A percentile compares a stretch with the other conserved stretches of the same genome.
These are phyloP conservation scores for Kodamaea sagamina DNA, from an alignment of 805 yeast species.

Conservation along the genomic window DNA sequence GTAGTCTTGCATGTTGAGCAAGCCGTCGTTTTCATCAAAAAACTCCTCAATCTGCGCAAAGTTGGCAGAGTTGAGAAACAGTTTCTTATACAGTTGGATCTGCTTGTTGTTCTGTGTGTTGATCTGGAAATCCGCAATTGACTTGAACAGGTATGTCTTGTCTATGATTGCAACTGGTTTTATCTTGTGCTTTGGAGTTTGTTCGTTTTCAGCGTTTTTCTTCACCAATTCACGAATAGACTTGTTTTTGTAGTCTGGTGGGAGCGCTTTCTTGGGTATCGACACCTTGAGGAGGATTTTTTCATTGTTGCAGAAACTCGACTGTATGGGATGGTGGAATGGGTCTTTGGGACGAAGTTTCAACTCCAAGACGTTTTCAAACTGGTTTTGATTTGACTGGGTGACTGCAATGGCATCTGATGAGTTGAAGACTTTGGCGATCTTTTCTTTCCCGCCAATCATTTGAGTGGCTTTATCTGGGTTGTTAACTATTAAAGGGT, in stretches of 20 bases:
- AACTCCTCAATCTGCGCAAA: constrained; percentile 28
- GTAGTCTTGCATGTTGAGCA: constrained; percentile 31
- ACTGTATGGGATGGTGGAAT: constrained; percentile 63
- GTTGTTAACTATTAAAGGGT: constrained; percentile 71
- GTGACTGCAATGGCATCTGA: constrained; percentile 22
- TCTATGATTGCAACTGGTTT: constrained; percentile 69
- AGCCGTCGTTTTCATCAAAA: constrained; percentile 25
- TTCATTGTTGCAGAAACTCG: constrained; percentile 53
- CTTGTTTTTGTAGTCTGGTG: constrained; percentile 39
- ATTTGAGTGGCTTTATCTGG: constrained; percentile 61
- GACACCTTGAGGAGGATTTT: constrained; percentile 59
- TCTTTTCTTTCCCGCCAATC: constrained; percentile 62
- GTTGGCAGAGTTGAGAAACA: constrained; percentile 26
- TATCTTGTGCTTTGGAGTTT: constrained; percentile 38
- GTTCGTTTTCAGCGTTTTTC: constrained; percentile 28
- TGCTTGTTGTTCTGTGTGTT: constrained; percentile 54
- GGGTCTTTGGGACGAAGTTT: constrained; percentile 40
- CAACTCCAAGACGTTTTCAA: constrained; percentile 43
- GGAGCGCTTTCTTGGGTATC: constrained; percentile 56
- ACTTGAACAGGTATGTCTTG: constrained; percentile 74
- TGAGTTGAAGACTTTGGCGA: constrained; percentile 44
- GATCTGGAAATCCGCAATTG: constrained; percentile 85
- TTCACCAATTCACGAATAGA: constrained; percentile 44
- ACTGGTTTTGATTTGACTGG: constrained; percentile 12
- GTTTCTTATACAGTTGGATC: constrained; percentile 30